A percentile compares a stretch with the other conserved stretches of the same genome.
Conservation (phyloP, 441 rosid species). For the Gossypium schwendimanii region DNA sequence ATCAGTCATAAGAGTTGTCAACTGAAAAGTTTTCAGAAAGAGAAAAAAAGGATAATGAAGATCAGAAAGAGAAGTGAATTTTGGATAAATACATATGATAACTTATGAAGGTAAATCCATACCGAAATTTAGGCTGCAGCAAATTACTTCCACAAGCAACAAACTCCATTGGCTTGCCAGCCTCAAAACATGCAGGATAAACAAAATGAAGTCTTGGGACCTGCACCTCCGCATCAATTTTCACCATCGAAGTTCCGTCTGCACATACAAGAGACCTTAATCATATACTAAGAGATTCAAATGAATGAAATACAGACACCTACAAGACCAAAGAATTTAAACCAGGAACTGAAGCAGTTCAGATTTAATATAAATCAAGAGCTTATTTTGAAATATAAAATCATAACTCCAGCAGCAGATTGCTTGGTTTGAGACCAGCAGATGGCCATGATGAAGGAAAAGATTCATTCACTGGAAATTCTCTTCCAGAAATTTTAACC, state of each 20-base stretch:
- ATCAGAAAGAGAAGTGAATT: background rate
- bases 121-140: conserved; percentile 74
- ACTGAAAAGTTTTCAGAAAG: background rate
- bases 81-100: background rate
- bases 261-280: conserved; percentile 15
- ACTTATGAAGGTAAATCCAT: conserved; percentile 15
- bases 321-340: background rate
- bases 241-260: conserved; percentile 63
- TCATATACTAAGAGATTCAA: conserved; percentile 11
- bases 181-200: conserved; percentile 83
- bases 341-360: background rate
- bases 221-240: conserved; percentile 41
- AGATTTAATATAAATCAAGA: background rate
- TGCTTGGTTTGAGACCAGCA: background rate
- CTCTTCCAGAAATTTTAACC: conserved; percentile 2
- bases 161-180: conserved; percentile 85
- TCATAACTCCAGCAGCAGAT: background rate
- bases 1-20: background rate
- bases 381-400: background rate
- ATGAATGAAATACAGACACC: conserved; percentile 1
- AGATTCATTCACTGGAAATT: background rate
- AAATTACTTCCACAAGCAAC: conserved; percentile 82
- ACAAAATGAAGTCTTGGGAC: conserved; percentile 80
- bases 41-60: background rate
- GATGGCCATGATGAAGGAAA: background rate